Evolutionary conservation across 345 rosid species (phyloP), one percentile per base, ranked within the genome.

Genomic region (Tarenaya hassleriana): DNA sequence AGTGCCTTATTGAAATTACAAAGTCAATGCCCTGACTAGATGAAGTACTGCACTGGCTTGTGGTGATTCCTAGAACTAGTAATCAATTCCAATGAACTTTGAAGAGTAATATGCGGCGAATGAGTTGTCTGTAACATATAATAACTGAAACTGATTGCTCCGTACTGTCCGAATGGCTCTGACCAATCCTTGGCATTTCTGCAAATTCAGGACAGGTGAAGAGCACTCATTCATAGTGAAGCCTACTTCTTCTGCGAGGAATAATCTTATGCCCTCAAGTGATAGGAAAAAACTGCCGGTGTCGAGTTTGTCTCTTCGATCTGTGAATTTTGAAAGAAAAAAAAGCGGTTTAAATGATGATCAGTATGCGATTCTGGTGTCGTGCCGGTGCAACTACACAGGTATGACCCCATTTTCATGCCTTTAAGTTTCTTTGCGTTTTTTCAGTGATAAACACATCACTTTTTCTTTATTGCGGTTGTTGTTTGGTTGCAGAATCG

Each of bases 171-270:
- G 52, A 50, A 66, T 11, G 58, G 51, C 55, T 12, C 49, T 58
- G 57, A 58, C 48, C 48, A 12, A 65, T 49, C 24, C 20, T 52
- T 51, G 13, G 38, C 41, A 7, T 7, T 38, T 35, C 59, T 52
- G 44, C 49, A 54, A 41, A 56, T 66, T 65, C 81, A 94, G 99
- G 99, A 86, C 75, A 71, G 89, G 95, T 66, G 99, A 88, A 70
- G 97, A 86, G 66, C 99, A 88, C 66, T 88, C 99, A 35, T 94
- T 94, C 69, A 82, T 94, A 18, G 76, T 94, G 62, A 94, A 82
- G 69, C 95, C 94, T 41, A 79, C 75, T 1, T 73, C 75, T 70
- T 73, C 88, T 24, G 59, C 68, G 55, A 76, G 76, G 70, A 83
- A 75, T 64, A 74, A 74, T 69, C 61, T 62, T 37, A 81, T 73